Base-by-base conservation (phyloP, 208 protist species). In the Trypanosomatidae sp. region DNA sequence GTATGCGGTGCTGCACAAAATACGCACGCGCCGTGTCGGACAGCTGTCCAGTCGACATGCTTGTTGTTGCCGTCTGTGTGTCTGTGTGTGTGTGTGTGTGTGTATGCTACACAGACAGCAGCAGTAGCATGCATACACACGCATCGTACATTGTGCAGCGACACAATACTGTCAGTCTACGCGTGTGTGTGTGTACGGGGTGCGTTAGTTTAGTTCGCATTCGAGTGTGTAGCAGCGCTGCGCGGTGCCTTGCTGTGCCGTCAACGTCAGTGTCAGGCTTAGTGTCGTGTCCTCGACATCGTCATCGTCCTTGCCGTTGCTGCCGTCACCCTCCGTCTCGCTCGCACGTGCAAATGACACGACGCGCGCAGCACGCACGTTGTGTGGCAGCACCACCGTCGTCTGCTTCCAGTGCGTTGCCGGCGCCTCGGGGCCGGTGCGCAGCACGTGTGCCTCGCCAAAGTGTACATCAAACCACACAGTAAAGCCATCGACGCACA, bases 381-480 rank as follows among this genome's bases (percentile, higher is more conserved):
- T 30, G 3, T 59, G 42, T 0, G 81, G 76, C 3, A 90, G 48
- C 2, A 92, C 66, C 30, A 89, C 37, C 7, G 62, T 78, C 13
- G 81, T 86, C 58, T 95, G 88, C 61, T 91, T 95, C 84, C 88
- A 95, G 55, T 95, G 88, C 22, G 88, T 95, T 6, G 68, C 60
- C 6, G 68, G 45, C 1, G 48, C 40, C 4, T 24, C 19, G 2
- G 73, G 88, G 0, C 63, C 61, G 22, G 88, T 95, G 40, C 54
- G 50, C 7, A 95, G 65, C 4, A 43, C 30, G 16, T 6, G n/a
- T 2, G 15, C 22, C 2, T 32, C 62, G 6, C 61, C 53, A 41
- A 59, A 78, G 2, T 22, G 28, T 13, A 91, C 82, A 1, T 76
- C 57, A 60, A 91, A 91, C 76, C 83, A 92, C 4, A 88, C 2